Conservation (phyloP, 768 basidiomycete genomes). For the Russula dissimulans region DNA sequence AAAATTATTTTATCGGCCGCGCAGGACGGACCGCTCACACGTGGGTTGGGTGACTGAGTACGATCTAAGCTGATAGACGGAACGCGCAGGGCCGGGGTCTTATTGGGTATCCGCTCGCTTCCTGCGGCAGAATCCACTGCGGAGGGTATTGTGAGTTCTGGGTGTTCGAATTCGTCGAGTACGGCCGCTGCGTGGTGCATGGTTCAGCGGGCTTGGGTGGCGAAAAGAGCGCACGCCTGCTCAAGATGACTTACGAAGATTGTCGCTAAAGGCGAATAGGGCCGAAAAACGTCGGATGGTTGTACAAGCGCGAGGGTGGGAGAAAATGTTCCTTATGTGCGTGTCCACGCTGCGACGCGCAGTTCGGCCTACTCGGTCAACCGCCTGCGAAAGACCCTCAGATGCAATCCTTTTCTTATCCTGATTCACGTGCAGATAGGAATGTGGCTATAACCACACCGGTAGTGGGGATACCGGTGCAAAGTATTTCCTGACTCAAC, state of each 20-base stretch:
- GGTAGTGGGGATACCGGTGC: not conserved
- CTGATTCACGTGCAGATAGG: not conserved
- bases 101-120: not conserved
- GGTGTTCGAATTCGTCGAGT: constrained; percentile 35
- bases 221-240: too few relatives aligned
- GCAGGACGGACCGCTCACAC: not conserved
- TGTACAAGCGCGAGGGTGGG: constrained; percentile 59
- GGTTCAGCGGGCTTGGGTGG: not conserved
- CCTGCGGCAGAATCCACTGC: not conserved
- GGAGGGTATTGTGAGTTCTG: constrained; percentile 31
- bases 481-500: constrained; percentile 2
- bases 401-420: not conserved
- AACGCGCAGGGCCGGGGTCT: not conserved
- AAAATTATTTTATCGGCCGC: not conserved
- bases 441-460: not conserved
- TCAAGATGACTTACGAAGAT: constrained; percentile 45
- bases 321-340: constrained; percentile 62
- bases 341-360: constrained; percentile 61
- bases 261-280: constrained; percentile 54
- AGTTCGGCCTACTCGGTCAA: constrained; percentile 62
- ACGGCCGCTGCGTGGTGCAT: constrained; percentile 38
- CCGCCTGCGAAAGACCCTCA: constrained; percentile 34
- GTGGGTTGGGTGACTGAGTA: not conserved
- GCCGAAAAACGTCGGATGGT: constrained; percentile 64
- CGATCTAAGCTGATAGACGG: not conserved